Evolutionary conservation across 2,329 filamentous ascomycete genomes (phyloP).

Genomic region (Cryphonectria parasitica): DNA sequence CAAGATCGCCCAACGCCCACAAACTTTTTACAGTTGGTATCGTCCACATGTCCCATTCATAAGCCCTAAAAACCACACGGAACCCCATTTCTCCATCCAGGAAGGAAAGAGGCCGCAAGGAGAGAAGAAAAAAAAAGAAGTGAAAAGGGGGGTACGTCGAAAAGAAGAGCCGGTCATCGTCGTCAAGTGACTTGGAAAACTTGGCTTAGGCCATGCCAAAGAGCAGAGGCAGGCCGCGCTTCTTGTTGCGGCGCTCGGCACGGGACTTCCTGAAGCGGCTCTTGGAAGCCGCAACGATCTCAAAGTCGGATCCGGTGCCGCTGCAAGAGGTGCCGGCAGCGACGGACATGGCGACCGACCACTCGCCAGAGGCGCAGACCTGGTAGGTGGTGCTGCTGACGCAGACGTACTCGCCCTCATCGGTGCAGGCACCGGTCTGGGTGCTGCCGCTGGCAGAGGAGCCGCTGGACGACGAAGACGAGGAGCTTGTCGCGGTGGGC

Average conservation of each 20-base stretch:
- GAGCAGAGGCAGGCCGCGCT: slow-evolving; percentile 16
- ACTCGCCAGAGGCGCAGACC: slow-evolving; percentile 54
- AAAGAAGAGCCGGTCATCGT: not conserved
- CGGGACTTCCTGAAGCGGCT: slow-evolving; percentile 27
- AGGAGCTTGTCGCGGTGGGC: slow-evolving; percentile 24
- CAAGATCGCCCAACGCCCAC: slow-evolving; percentile 8
- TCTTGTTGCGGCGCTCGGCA: slow-evolving; percentile 19
- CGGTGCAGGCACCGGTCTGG: slow-evolving; percentile 49
- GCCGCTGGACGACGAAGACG: slow-evolving; percentile 22
- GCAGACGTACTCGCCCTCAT: slow-evolving; percentile 57
- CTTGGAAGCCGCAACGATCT: slow-evolving; percentile 34
- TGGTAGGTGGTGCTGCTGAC: slow-evolving; percentile 53
- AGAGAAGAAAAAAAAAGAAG: not conserved
- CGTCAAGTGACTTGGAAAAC: not conserved
- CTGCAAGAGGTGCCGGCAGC: slow-evolving; percentile 52
- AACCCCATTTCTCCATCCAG: not conserved
- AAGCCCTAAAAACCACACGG: slow-evolving; percentile 4
- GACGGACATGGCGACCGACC: slow-evolving; percentile 48
- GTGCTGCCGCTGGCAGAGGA: slow-evolving; percentile 35
- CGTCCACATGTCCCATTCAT: slow-evolving; percentile 3
- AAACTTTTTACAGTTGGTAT: slow-evolving; percentile 15
- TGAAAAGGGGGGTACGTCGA: not conserved
- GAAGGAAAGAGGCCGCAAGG: slow-evolving; percentile 3
- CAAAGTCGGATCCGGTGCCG: slow-evolving; percentile 38
- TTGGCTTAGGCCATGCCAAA: slow-evolving; percentile 28